phyloP scores from a whole-genome alignment of 2,329 filamentous ascomycete genomes.

The Penicillium olsonii region DNA sequence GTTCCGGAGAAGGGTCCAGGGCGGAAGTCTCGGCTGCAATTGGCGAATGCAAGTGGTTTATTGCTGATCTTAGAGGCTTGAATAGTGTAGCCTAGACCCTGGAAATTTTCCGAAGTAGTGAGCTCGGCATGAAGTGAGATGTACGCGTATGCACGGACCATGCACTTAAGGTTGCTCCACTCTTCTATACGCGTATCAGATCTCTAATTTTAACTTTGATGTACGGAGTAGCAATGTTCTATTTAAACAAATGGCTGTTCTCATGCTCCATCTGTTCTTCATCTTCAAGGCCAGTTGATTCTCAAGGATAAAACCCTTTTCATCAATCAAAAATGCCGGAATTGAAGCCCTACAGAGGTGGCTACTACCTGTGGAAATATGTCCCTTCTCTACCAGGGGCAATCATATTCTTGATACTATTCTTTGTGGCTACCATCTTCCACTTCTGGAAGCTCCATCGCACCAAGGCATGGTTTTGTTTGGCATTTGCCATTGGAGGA shows the following conservation, averaged over 20 bases:
- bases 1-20: not conserved
- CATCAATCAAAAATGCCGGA: not conserved
- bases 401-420: slow-evolving; percentile 14
- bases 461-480: slow-evolving; percentile 11
- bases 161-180: slow-evolving; percentile 1
- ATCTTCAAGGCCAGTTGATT: not conserved
- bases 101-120: not conserved
- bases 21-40: slow-evolving; percentile 2
- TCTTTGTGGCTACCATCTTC: slow-evolving; percentile 7
- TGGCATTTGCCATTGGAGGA: slow-evolving; percentile 10
- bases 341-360: not conserved
- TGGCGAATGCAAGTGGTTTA: not conserved
- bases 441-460: slow-evolving; percentile 13
- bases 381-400: slow-evolving; percentile 11
- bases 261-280: too few species aligned
- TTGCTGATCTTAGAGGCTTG: too few species aligned
- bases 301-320: too few species aligned
- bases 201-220: not conserved
- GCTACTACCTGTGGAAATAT: slow-evolving; percentile 9
- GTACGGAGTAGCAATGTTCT: not conserved
- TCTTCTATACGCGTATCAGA: slow-evolving; percentile 6
- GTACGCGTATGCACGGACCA: slow-evolving; percentile 9
- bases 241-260: not conserved
- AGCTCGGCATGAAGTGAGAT: not conserved
- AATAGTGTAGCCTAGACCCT: not conserved